Evolutionary conservation across 2,329 filamentous ascomycete species (phyloP).

Genomic region (Teratosphaeria viscida): DNA sequence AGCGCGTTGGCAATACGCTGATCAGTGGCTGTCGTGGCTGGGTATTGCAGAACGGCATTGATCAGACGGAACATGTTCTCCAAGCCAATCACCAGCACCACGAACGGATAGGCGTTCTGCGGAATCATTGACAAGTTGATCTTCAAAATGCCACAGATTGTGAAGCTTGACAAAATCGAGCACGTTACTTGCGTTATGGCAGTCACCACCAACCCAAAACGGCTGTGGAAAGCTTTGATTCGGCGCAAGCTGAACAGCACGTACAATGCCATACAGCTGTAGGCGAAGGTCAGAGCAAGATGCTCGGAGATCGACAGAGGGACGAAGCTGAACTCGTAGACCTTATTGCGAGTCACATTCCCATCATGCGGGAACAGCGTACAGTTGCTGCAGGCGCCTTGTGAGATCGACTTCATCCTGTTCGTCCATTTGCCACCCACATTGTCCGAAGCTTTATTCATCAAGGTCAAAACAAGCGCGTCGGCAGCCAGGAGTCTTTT

Average conservation of each 20-base stretch:
- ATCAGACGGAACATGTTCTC: conserved; percentile 67
- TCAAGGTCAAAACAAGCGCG: conserved; percentile 65
- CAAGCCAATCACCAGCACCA: conserved; percentile 65
- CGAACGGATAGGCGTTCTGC: conserved; percentile 62
- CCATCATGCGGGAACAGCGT: conserved; percentile 54
- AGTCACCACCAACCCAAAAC: conserved; percentile 59
- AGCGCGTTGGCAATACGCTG: conserved; percentile 63
- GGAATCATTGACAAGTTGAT: conserved; percentile 68
- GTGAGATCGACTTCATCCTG: conserved; percentile 45
- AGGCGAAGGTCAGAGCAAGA: conserved; percentile 53
- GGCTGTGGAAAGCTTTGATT: conserved; percentile 64
- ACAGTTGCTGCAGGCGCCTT: conserved; percentile 46
- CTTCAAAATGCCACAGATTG: conserved; percentile 63
- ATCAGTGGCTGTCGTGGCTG: conserved; percentile 56
- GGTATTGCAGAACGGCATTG: conserved; percentile 64
- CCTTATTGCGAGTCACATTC: conserved; percentile 43
- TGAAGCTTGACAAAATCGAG: conserved; percentile 69
- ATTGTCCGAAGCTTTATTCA: conserved; percentile 56
- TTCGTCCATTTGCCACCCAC: conserved; percentile 57
- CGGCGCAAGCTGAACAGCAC: conserved; percentile 58
- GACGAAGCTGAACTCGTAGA: conserved; percentile 71
- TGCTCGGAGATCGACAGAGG: conserved; percentile 61
- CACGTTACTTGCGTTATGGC: conserved; percentile 56
- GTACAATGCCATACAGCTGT: conserved; percentile 53
- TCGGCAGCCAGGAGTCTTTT: conserved; percentile 60